Evolutionary conservation across 2,329 filamentous ascomycete species (phyloP).

Genomic region (Hymenoscyphus occultus): DNA sequence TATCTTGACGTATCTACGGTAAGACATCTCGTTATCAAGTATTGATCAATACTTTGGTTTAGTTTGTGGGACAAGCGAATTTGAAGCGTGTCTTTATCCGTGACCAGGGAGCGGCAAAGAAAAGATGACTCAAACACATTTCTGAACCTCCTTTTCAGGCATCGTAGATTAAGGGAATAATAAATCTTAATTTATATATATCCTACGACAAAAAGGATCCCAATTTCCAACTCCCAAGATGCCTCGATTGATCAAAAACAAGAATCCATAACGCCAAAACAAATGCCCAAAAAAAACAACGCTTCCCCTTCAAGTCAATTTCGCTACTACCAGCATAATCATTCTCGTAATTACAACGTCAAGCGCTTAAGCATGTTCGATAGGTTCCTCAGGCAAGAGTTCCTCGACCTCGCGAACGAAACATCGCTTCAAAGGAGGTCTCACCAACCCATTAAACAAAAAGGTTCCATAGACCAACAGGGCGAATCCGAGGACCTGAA

Average conservation of each 20-base stretch:
- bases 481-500: constrained; percentile 86
- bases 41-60: no score
- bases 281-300: not conserved
- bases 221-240: not conserved
- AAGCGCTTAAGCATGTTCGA: constrained; percentile 57
- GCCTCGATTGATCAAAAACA: not conserved
- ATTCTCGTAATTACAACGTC: not conserved
- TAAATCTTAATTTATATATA: not conserved
- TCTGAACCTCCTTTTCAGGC: no score
- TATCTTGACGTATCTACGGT: no score
- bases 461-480: constrained; percentile 95
- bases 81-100: no score
- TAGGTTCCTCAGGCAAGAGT: constrained; percentile 77
- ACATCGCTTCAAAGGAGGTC: constrained; percentile 70
- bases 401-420: constrained; percentile 57
- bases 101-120: no score
- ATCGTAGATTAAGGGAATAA: not conserved
- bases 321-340: no score
- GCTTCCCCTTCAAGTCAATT: not conserved
- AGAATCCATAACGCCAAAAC: not conserved
- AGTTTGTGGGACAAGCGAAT: no score
- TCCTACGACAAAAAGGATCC: not conserved
- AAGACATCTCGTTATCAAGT: no score
- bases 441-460: constrained; percentile 91
- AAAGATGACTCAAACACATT: no score